Evolutionary conservation across 2,329 filamentous ascomycete species (phyloP).

Genomic region (Cladosporium sp.): DNA sequence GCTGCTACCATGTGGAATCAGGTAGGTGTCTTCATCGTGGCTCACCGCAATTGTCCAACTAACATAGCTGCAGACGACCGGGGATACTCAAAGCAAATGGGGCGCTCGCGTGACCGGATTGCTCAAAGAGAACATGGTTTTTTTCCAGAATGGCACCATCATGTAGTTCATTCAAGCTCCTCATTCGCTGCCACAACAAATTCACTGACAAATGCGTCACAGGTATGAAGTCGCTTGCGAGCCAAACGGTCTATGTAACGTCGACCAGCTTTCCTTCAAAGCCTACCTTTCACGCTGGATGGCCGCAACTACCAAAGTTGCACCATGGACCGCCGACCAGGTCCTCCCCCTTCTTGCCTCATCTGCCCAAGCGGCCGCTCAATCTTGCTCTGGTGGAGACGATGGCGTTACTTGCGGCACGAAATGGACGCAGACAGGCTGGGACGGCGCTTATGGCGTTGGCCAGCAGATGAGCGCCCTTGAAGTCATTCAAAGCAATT

Average conservation of each 20-base stretch:
- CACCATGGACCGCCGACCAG: constrained; percentile 49
- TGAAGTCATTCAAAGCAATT: constrained; percentile 41
- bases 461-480: constrained; percentile 53
- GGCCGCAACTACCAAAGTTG: constrained; percentile 53
- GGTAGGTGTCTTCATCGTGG: constrained; percentile 5
- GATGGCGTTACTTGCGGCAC: constrained; percentile 43
- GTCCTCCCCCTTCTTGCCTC: constrained; percentile 50
- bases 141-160: constrained; percentile 33
- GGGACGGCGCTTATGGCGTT: constrained; percentile 45
- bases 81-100: constrained; percentile 20
- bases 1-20: constrained; percentile 45
- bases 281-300: constrained; percentile 42
- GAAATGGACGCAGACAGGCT: constrained; percentile 36
- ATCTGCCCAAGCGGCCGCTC: constrained; percentile 52
- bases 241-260: constrained; percentile 35
- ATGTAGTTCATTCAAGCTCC: constrained; percentile 20
- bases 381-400: constrained; percentile 47
- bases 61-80: constrained; percentile 21
- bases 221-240: constrained; percentile 42
- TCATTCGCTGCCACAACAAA: no score
- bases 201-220: no score
- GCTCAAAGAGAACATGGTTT: constrained; percentile 30
- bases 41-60: background rate
- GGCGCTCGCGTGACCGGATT: constrained; percentile 21
- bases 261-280: constrained; percentile 41